phyloP scores from a whole-genome alignment of 2,329 filamentous ascomycete species.

The Neofusicoccum sp. region DNA sequence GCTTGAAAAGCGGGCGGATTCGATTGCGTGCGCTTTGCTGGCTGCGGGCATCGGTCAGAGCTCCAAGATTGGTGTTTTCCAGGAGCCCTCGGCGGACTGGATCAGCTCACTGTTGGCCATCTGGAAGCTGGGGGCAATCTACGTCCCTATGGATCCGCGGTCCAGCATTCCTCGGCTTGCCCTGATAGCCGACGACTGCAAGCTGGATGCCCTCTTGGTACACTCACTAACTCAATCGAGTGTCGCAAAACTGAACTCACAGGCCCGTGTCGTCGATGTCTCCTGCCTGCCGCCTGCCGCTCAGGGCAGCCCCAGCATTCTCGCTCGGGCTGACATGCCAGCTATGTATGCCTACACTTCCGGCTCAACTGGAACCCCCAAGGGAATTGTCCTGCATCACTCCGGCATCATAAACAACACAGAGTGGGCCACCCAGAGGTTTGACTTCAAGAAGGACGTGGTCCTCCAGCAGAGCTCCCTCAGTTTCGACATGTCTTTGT shows the following conservation, averaged over 20 bases:
- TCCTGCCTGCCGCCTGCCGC: too few relatives aligned
- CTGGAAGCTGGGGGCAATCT: slow-evolving; percentile 39
- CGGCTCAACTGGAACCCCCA: slow-evolving; percentile 2
- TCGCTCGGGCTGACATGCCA: slow-evolving; percentile 23
- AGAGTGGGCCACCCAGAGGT: slow-evolving; percentile 18
- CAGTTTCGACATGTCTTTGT: neutral
- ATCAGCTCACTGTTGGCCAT: slow-evolving; percentile 47
- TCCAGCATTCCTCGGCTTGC: slow-evolving; percentile 35
- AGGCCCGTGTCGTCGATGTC: too few relatives aligned
- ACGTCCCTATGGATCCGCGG: slow-evolving; percentile 43
- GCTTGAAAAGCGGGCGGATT: too few relatives aligned
- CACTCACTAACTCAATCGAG: slow-evolving; percentile 22
- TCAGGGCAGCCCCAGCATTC: too few relatives aligned
- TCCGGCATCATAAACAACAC: slow-evolving; percentile 32
- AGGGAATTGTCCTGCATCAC: neutral
- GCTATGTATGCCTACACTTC: neutral
- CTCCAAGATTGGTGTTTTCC: slow-evolving; percentile 43
- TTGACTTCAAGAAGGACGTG: neutral
- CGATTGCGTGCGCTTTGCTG: too few relatives aligned
- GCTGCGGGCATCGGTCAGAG: neutral
- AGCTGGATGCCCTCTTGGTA: slow-evolving; percentile 34
- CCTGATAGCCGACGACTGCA: slow-evolving; percentile 32
- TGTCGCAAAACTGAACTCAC: too few relatives aligned
- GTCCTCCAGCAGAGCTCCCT: neutral
- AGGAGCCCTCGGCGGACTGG: slow-evolving; percentile 41